Evolutionary conservation across 2,329 filamentous ascomycete genomes (phyloP).

Genomic region (Tolypocladium amazonense): DNA sequence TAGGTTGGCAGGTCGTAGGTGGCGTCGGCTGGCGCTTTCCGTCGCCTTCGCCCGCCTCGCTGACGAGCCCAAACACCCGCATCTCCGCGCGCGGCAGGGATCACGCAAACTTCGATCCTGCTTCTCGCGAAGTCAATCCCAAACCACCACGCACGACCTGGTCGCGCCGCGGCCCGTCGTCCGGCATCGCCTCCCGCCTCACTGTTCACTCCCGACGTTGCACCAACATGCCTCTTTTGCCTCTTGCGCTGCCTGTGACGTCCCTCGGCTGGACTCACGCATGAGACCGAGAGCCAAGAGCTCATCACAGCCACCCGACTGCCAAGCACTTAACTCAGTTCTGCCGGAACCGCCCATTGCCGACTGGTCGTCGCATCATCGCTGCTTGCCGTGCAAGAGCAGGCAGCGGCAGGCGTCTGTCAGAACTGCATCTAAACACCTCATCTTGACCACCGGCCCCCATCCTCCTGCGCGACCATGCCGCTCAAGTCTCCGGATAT

Average conservation of each 20-base stretch:
- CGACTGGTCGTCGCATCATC: not conserved
- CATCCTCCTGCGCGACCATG: not conserved
- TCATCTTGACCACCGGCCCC: not conserved
- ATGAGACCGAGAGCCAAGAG: conserved; percentile 4
- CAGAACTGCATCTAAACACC: not conserved
- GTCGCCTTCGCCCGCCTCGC: not conserved
- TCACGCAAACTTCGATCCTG: not conserved
- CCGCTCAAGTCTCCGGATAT: conserved; percentile 8
- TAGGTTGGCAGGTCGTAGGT: not conserved
- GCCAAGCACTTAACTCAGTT: not conserved
- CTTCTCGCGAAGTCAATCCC: not conserved
- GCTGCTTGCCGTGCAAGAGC: not conserved
- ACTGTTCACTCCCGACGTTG: not conserved
- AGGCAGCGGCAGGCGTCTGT: not conserved
- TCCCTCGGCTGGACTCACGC: conserved; percentile 14
- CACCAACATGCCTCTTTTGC: conserved; percentile 11
- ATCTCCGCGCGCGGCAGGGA: not conserved
- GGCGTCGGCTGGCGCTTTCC: not conserved
- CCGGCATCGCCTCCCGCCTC: not conserved
- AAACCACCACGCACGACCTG: not conserved
- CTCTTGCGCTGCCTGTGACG: conserved; percentile 6
- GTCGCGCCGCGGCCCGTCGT: not conserved
- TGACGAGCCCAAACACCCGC: not conserved
- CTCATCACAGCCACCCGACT: not conserved
- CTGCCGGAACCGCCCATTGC: not conserved